phyloP scores from a whole-genome alignment of 2,329 filamentous ascomycete genomes.

The Cladosporium oxysporum region DNA sequence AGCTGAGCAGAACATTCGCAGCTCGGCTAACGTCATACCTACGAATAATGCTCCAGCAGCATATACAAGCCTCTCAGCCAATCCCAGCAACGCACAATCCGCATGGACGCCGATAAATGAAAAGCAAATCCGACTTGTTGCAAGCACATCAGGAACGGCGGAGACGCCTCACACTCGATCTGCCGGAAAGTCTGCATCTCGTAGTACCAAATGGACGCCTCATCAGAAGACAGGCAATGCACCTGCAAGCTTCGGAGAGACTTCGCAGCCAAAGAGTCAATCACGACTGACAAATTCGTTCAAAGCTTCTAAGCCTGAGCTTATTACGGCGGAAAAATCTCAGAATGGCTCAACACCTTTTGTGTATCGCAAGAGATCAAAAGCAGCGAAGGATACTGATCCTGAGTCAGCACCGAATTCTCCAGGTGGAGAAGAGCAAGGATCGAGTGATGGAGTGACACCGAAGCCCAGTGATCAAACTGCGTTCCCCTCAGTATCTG shows the following conservation, averaged over 20 bases:
- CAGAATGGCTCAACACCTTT: conserved; percentile 30
- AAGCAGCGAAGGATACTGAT: neutral
- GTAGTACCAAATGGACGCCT: neutral
- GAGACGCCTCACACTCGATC: neutral
- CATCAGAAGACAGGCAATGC: neutral
- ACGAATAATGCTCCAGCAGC: too few species aligned
- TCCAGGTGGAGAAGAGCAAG: neutral
- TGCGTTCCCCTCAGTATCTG: neutral
- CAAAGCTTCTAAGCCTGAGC: neutral
- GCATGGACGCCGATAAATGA: conserved; percentile 3
- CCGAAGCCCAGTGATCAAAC: neutral
- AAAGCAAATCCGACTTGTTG: neutral
- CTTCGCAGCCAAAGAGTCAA: conserved; percentile 8
- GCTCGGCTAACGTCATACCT: neutral
- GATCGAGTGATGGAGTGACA: neutral
- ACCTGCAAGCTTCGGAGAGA: neutral
- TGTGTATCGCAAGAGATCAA: conserved; percentile 29
- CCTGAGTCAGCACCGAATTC: neutral
- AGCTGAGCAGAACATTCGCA: neutral
- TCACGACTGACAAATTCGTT: conserved; percentile 1
- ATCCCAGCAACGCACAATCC: neutral
- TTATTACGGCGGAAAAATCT: neutral
- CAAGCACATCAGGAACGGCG: neutral
- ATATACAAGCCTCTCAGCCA: neutral
- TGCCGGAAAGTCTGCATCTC: neutral